Evolutionary conservation across 805 yeast genomes (phyloP).

Genomic region (Myxozyma melibiosi): DNA sequence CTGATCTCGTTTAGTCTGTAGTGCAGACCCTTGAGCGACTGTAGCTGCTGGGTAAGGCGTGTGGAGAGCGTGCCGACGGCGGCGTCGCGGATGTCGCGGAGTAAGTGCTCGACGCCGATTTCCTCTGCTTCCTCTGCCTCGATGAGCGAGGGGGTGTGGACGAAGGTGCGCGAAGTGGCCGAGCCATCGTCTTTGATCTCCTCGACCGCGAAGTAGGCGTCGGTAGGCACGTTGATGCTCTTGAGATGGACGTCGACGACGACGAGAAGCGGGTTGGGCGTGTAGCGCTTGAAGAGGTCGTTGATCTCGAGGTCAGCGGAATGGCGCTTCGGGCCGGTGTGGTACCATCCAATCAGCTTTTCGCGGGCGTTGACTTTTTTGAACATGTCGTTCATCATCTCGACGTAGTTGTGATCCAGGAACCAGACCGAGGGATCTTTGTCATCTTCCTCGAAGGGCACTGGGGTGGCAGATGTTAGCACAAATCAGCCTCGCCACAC

Average conservation of each 20-base stretch:
- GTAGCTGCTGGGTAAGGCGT: slow-evolving; percentile 83
- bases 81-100: slow-evolving; percentile 93
- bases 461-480: slow-evolving; percentile 1
- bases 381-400: slow-evolving; percentile 96
- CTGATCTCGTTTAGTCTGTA: slow-evolving; percentile 78
- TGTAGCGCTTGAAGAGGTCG: slow-evolving; percentile 82
- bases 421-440: slow-evolving; percentile 93
- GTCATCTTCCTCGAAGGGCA: slow-evolving; percentile 97
- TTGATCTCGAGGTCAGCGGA: slow-evolving; percentile 89
- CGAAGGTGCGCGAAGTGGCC: slow-evolving; percentile 86
- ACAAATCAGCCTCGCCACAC: background rate
- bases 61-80: slow-evolving; percentile 92
- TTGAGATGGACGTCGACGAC: slow-evolving; percentile 89
- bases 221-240: slow-evolving; percentile 90
- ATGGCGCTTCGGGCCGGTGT: slow-evolving; percentile 90
- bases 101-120: slow-evolving; percentile 94
- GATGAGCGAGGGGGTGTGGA: slow-evolving; percentile 87
- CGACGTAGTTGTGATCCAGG: slow-evolving; percentile 93
- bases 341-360: slow-evolving; percentile 98
- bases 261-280: slow-evolving; percentile 76
- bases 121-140: slow-evolving; percentile 99
- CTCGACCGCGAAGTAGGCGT: slow-evolving; percentile 90
- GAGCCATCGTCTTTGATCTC: slow-evolving; percentile 96
- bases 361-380: slow-evolving; percentile 97
- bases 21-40: slow-evolving; percentile 82